Evolutionary conservation across 192 early-diverging fungal genomes (phyloP).

Genomic region (Gamsiella multidivaricata): DNA sequence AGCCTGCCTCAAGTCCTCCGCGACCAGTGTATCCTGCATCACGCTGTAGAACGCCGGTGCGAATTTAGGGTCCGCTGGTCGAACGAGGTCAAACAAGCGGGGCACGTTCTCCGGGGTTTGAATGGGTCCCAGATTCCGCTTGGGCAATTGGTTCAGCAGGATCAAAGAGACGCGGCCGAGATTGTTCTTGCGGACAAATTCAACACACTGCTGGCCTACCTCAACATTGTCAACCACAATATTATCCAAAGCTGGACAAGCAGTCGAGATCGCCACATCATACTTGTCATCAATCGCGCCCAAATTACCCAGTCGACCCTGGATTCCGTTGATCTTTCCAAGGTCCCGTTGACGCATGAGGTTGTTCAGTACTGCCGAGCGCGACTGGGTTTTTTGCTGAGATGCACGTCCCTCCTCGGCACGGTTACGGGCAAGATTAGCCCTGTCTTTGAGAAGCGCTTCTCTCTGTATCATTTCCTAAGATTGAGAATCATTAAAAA

Average conservation of each 20-base stretch:
- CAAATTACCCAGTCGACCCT: slow-evolving; percentile 93
- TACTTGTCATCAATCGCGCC: slow-evolving; percentile 94
- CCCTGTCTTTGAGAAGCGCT: slow-evolving; percentile 23
- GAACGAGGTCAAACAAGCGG: slow-evolving; percentile 90
- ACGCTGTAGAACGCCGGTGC: slow-evolving; percentile 88
- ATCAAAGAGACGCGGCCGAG: slow-evolving; percentile 90
- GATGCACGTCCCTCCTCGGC: slow-evolving; percentile 76
- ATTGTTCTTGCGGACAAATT: slow-evolving; percentile 85
- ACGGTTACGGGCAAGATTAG: slow-evolving; percentile 63
- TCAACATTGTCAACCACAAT: slow-evolving; percentile 94
- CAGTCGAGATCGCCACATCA: slow-evolving; percentile 95
- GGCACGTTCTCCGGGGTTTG: slow-evolving; percentile 83
- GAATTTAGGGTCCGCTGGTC: slow-evolving; percentile 77
- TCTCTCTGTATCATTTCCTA: slow-evolving; percentile 39
- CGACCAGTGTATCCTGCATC: slow-evolving; percentile 89
- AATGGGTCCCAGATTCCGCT: slow-evolving; percentile 60
- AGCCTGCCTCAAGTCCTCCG: slow-evolving; percentile 82
- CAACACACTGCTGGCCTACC: slow-evolving; percentile 88
- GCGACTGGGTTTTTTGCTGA: slow-evolving; percentile 71
- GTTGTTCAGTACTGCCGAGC: slow-evolving; percentile 74
- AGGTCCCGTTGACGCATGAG: slow-evolving; percentile 77
- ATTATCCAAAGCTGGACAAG: slow-evolving; percentile 82
- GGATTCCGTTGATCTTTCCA: slow-evolving; percentile 81
- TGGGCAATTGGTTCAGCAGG: slow-evolving; percentile 79
- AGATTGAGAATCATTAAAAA: neutral